phyloP scores from a whole-genome alignment of 441 rosid genomes.

The Gossypium schwendimanii region DNA sequence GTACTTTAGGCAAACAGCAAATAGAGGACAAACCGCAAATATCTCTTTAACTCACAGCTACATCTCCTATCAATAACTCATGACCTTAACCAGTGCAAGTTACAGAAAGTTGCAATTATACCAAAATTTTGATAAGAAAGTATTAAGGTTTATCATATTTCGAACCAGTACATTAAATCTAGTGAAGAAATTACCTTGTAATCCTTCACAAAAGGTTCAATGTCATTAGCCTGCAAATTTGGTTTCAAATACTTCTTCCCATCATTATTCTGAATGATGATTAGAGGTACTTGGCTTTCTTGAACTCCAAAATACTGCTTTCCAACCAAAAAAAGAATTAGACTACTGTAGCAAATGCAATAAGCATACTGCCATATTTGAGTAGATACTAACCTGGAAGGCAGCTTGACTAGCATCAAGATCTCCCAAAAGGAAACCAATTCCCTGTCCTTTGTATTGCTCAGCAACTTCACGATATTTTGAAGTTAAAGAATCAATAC shows the following conservation, averaged over 20 bases:
- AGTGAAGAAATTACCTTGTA: slow-evolving; percentile 48
- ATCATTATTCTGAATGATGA: slow-evolving; percentile 58
- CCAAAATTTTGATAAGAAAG: not conserved
- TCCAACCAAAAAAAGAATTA: slow-evolving; percentile 12
- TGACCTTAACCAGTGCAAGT: not conserved
- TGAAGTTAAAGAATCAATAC: slow-evolving; percentile 51
- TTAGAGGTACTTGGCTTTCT: slow-evolving; percentile 75
- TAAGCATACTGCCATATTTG: slow-evolving; percentile 3
- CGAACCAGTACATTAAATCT: not conserved
- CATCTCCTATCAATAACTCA: slow-evolving; percentile 10
- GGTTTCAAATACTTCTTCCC: slow-evolving; percentile 70
- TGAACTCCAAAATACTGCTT: slow-evolving; percentile 84
- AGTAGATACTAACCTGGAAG: slow-evolving; percentile 52
- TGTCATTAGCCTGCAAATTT: slow-evolving; percentile 53
- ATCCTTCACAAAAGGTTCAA: slow-evolving; percentile 85
- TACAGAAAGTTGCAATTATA: not conserved
- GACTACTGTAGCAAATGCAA: not conserved
- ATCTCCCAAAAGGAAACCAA: slow-evolving; percentile 78
- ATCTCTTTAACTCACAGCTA: not conserved
- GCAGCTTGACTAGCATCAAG: slow-evolving; percentile 75
- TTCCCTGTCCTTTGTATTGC: slow-evolving; percentile 60
- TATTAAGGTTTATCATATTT: not conserved
- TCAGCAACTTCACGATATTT: slow-evolving; percentile 69
- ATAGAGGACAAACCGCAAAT: not conserved
- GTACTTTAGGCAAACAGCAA: slow-evolving; percentile 10